Evolutionary conservation across 805 yeast genomes (phyloP).

Genomic region (Wickerhamiella lipophila): DNA sequence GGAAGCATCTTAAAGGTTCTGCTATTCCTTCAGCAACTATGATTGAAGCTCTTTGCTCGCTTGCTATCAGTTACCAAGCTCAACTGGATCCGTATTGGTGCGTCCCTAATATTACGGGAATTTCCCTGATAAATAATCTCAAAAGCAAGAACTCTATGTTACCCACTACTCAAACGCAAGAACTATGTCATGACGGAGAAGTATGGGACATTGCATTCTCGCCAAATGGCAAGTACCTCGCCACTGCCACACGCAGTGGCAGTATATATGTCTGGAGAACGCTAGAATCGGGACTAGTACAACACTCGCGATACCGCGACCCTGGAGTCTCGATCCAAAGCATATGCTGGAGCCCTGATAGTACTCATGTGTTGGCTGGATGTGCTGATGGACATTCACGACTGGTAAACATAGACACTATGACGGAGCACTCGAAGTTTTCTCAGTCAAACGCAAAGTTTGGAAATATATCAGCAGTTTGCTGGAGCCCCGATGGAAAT

Average conservation of each 20-base stretch:
- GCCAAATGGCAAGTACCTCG: conserved; percentile 60
- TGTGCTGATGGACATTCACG: conserved; percentile 58
- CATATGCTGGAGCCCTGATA: conserved; percentile 67
- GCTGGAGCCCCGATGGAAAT: conserved; percentile 49
- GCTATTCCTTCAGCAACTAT: neutral
- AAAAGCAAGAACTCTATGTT: neutral
- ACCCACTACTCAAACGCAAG: neutral
- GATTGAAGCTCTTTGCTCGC: neutral
- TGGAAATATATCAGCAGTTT: conserved; percentile 39
- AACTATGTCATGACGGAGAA: conserved; percentile 36
- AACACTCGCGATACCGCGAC: conserved; percentile 17
- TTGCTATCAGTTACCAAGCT: neutral
- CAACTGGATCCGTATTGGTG: neutral
- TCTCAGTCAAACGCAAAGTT: conserved; percentile 20
- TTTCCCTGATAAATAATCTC: neutral
- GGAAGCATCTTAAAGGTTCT: neutral
- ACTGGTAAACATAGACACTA: conserved; percentile 29
- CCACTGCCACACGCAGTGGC: conserved; percentile 35
- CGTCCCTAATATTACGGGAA: neutral
- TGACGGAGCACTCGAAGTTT: neutral
- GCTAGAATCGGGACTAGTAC: neutral
- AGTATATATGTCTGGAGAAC: conserved; percentile 5
- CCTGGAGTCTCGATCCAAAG: conserved; percentile 34
- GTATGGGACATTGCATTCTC: conserved; percentile 78
- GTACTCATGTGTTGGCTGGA: conserved; percentile 52